phyloP scores from a whole-genome alignment of 2,329 filamentous ascomycete genomes.

The Knufia fluminis region DNA sequence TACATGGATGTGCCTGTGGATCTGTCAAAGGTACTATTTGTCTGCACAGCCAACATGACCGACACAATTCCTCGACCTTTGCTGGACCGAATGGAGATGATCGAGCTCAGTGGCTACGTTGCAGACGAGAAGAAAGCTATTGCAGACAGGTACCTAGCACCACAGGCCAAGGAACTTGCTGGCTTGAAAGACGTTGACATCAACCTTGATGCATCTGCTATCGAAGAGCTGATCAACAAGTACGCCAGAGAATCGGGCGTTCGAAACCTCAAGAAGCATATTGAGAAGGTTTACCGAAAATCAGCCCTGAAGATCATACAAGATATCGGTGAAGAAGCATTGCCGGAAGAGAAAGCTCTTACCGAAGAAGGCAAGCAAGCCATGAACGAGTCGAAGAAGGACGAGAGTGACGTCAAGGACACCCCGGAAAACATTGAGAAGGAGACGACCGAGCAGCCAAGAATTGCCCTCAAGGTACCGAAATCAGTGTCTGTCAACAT shows the following conservation, averaged over 20 bases:
- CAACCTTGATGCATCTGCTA: conserved; percentile 73
- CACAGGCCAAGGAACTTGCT: conserved; percentile 86
- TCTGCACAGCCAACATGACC: conserved; percentile 98
- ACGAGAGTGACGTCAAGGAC: conserved; percentile 52
- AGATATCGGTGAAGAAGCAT: conserved; percentile 75
- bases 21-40: conserved; percentile 92
- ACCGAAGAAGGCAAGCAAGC: conserved; percentile 80
- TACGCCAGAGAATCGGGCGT: conserved; percentile 97
- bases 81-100: conserved; percentile 95
- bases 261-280: conserved; percentile 97
- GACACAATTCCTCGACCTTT: conserved; percentile 93
- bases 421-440: conserved; percentile 48
- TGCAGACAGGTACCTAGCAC: conserved; percentile 82
- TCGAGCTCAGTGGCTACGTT: conserved; percentile 91
- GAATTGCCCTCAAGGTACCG: conserved; percentile 71
- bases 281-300: conserved; percentile 97
- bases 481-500: conserved; percentile 80
- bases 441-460: conserved; percentile 56
- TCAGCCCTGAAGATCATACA: conserved; percentile 94
- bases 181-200: conserved; percentile 87
- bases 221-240: conserved; percentile 94
- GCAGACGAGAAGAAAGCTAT: conserved; percentile 99
- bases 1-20: conserved; percentile 98
- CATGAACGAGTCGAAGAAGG: conserved; percentile 60
- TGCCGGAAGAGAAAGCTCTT: conserved; percentile 71